Evolutionary conservation across 2,329 filamentous ascomycete genomes (phyloP), one percentile per base, ranked within the genome.

Genomic region (Volutella citrinella): DNA sequence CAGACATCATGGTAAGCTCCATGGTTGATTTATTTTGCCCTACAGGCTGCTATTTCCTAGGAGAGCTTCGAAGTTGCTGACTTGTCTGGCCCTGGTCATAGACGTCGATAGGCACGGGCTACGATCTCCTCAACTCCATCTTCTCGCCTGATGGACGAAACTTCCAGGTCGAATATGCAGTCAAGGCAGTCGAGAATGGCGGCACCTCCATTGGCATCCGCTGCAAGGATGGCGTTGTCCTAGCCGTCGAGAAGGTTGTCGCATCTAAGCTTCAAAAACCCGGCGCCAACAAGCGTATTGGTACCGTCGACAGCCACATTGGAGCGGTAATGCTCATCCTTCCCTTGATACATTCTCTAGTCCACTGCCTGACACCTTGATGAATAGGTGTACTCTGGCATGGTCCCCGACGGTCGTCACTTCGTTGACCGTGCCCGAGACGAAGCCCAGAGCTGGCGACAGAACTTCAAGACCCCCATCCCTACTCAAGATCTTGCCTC

Each of bases 41-140:
- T 32, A 23, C 36, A 46, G 42, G 46, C 37, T 45, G 46, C 45
- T 45, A 48, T 30, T 32, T 20, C 27, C 34, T 43, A 45, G 45
- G 35, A 51, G 37, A 52, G 49, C 49, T 49, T 40, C 31, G 18
- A 33, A 36, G 34, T 32, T 46, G 36, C 50, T 53, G 41, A 55
- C 48, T 43, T 49, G 36, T 32, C 36, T 29, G 30, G 19, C 27
- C 20, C 35, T 34, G 34, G 30, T 27, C 12, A 32, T 52, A 98
- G 93, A 98, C 93, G 60, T 98, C 93, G 61, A 98, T 98, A 85
- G 93, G 93, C 63, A 98, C 93, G 58, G 93, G 93, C 61, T 98
- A 98, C 73, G 93, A 98, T 80, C 84, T 98, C 57, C 88, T 88
- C 64, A 98, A 98, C 79, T 97, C 93, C 60, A 94, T 97, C 74